Evolutionary conservation across 805 yeast species (phyloP), one percentile per base, ranked within the genome.

Genomic region (Clavispora phyllophila): DNA sequence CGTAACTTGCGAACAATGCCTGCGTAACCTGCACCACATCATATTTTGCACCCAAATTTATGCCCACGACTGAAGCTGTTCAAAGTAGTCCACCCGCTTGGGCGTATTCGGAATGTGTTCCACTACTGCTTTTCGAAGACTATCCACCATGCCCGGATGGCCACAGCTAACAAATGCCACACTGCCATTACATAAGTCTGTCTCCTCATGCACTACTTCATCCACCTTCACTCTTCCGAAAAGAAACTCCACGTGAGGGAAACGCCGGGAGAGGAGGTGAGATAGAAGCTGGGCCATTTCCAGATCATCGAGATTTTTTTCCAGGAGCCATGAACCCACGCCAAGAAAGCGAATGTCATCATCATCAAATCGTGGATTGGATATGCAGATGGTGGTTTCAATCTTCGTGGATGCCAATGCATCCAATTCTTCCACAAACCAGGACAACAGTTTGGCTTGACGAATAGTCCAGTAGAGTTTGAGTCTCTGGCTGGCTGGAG

Each of bases 141-240:
- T 65, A 34, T 62, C 68, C 23, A 61, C 65, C 67, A 63, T 59
- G 10, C 46, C 39, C 1, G 67, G 65, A 39, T 60, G 63, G 4
- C 66, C 67, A 44, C 68, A 63, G 1, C 63, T 50, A 3, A 63
- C 52, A 37, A 63, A 62, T 8, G 63, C 60, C n/a, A 73, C 56
- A 3, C 81, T 64, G 0, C 79, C 75, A 1, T 46, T 34, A 1
- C 74, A 60, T 18, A 62, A 61, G 7, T 61, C 53, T 6, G 74
- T 56, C 35, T 68, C 73, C 1, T 61, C 45, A 3, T 48, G 44
- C 0, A 81, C 66, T 3, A 78, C 44, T 3, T 54, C 53, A 0
- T 60, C 61, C 29, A 81, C 45, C 38, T 65, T 54, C 1, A 87
- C 85, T 50, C 84, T 65, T 31, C 55, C 59, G 9, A 47, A 48